phyloP scores from a whole-genome alignment of 176 grass and related monocot genomes.

The Zizania latifolia region DNA sequence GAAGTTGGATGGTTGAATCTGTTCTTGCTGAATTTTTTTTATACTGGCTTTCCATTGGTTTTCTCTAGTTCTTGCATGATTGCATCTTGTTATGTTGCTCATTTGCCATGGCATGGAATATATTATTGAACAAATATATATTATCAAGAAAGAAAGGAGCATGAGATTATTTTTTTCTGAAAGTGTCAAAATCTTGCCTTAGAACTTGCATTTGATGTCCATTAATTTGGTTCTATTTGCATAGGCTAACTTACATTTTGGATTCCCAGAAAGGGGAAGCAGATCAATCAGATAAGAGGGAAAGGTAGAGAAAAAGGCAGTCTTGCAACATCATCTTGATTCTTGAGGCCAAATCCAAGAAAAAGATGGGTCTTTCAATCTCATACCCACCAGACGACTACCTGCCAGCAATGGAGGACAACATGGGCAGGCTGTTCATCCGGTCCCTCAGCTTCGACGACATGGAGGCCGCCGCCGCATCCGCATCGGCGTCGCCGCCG shows the following conservation, averaged over 20 bases:
- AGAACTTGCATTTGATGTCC: background rate
- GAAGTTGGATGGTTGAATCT: background rate
- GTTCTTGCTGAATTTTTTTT: no score
- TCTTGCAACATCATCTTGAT: slow-evolving; percentile 5
- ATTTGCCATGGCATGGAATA: background rate
- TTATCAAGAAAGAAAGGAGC: background rate
- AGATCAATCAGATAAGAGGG: slow-evolving; percentile 6
- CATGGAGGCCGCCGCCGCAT: slow-evolving; percentile 30
- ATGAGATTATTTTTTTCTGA: slow-evolving; percentile 22
- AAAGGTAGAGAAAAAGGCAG: slow-evolving; percentile 6
- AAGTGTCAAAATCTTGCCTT: background rate
- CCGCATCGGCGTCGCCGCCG: background rate
- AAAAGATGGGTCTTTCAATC: slow-evolving; percentile 54
- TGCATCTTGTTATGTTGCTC: background rate
- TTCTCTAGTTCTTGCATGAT: background rate
- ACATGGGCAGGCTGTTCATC: slow-evolving; percentile 46
- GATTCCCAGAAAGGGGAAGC: background rate
- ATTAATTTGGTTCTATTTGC: slow-evolving; percentile 11
- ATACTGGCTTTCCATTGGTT: background rate
- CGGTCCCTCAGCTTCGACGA: slow-evolving; percentile 55
- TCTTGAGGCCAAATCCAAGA: background rate
- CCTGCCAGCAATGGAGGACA: slow-evolving; percentile 39
- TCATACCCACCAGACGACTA: slow-evolving; percentile 50
- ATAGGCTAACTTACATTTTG: slow-evolving; percentile 1
- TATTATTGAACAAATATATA: background rate